Base-by-base conservation (phyloP, 2,329 filamentous ascomycete species). In the Orbilia ellipsospora region DNA sequence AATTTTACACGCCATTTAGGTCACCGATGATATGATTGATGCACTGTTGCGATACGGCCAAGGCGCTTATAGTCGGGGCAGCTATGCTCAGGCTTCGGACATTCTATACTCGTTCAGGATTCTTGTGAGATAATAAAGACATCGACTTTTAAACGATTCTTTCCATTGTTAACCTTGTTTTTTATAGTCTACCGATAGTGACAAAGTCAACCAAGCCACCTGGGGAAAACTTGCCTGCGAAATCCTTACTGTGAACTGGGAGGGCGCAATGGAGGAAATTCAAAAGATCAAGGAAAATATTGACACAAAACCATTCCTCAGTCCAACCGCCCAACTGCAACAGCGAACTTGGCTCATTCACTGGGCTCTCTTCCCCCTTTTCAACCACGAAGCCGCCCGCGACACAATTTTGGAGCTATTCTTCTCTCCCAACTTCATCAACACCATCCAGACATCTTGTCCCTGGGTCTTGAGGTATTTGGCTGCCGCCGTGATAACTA, bases 141-240 rank as follows among this genome's bases (percentile, higher is more conserved):
- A 36, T 26, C 18, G 10, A 36, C 3, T 10, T 36, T 36, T 10
- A 1, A 36, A 10, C 6, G 10, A 10, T 7, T 7, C 10, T 36
- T 36, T 10, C 16, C 18, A 36, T 55, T n/a, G n/a, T 16, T 67
- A 48, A 60, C 18, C 13, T 18, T 20, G n/a, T 10, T 13, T 44
- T 31, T 23, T 26, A 45, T 67, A 80, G 80, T 97, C 94, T 69
- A 99, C 94, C 80, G 95, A 99, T 84, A 96, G 96, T 85, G 95
- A 98, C 87, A 97, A 96, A 86, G 94, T 97, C 79, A 89, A 92
- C 70, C 92, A 92, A 65, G 95, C 95, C 74, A 98, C 94, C 77
- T 99, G 95, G 95, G 95, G 95, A 83, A 97, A 97, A 86, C 88
- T 99, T 77, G 95, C 94, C 60, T 96, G 90, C 79, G 95, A 99